Evolutionary conservation across 2,329 filamentous ascomycete species (phyloP).

Genomic region (Gremmenia infestans): DNA sequence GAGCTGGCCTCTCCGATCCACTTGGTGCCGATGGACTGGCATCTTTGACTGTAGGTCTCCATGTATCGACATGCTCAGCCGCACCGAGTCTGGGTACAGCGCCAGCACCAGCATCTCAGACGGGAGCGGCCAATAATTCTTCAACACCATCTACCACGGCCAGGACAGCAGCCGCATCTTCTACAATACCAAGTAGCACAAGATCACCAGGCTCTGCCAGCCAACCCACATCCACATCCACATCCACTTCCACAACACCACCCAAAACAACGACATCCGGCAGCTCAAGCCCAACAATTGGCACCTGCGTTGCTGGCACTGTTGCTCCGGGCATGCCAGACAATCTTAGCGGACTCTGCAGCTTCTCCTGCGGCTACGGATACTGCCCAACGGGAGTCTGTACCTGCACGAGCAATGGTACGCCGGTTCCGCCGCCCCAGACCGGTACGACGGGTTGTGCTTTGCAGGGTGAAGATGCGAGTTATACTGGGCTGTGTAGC

Average conservation of each 20-base stretch:
- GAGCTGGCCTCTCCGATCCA: slow-evolving; percentile 18
- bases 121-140: not conserved
- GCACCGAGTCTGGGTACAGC: slow-evolving; percentile 31
- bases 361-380: slow-evolving; percentile 26
- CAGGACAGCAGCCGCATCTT: slow-evolving; percentile 4
- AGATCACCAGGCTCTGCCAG: slow-evolving; percentile 8
- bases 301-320: slow-evolving; percentile 20
- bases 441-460: slow-evolving; percentile 33
- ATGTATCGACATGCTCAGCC: slow-evolving; percentile 30
- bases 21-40: slow-evolving; percentile 25
- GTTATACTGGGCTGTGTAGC: slow-evolving; percentile 42
- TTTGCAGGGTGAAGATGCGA: slow-evolving; percentile 29
- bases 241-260: slow-evolving; percentile 9
- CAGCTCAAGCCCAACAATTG: not conserved
- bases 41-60: slow-evolving; percentile 29
- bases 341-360: slow-evolving; percentile 36
- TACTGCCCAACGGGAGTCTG: slow-evolving; percentile 25
- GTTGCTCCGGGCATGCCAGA: slow-evolving; percentile 20
- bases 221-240: slow-evolving; percentile 7
- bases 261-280: slow-evolving; percentile 3
- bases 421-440: slow-evolving; percentile 13
- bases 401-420: slow-evolving; percentile 19
- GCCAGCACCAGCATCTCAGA: slow-evolving; percentile 10
- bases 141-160: slow-evolving; percentile 13
- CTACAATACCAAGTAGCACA: slow-evolving; percentile 6